Base-by-base conservation (phyloP, 140 eudicot genomes). In the Bidens hawaiensis region DNA sequence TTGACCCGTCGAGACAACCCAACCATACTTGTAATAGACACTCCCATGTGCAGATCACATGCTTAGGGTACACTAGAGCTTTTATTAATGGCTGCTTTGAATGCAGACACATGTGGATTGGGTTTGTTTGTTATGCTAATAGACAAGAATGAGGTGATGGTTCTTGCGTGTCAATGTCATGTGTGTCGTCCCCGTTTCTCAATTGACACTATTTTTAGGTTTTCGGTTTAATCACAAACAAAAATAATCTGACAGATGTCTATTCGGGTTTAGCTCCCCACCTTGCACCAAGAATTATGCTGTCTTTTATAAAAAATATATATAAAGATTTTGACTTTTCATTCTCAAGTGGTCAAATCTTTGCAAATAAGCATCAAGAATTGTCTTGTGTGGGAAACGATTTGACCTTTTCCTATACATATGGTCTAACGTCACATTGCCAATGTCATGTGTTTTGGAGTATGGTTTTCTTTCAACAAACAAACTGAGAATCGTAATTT, bases 41-140 rank as follows among this genome's bases (percentile, higher is more conserved):
- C 27, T 38, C 74, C 79, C 79, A 74, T 74, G 79, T 74, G 79
- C 69, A 67, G 23, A 66, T 74, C 79, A 67, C 79, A 74, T 74
- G 79, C 51, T 65, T 67, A 65, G 78, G 73, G 68, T 65, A 58
- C 73, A 46, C 73, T 73, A 73, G 52, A 56, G 41, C 72, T 52
- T 68, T 65, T 57, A 73, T 66, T 73, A 69, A 73, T 73, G 68
- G 57, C 68, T 66, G 53, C 73, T 47, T 55, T 66, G 74, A 67
- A 65, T 74, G 19, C 79, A 74, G 69, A 74, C 69, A 74, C 79
- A 74, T 74, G 79, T 74, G 79, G 79, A 74, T 74, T 49, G 69
- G 31, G 59, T 74, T 74, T 74, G 79, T 60, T 74, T 67, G 79
- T 74, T 74, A 74, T 67, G 63, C 74, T 74, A 74, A 67, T 74